A percentile compares a stretch with the other conserved stretches of the same genome.
Conservation (phyloP, 1,284 basidiomycete species). For the Apiotrichum mycotoxinovorans region DNA sequence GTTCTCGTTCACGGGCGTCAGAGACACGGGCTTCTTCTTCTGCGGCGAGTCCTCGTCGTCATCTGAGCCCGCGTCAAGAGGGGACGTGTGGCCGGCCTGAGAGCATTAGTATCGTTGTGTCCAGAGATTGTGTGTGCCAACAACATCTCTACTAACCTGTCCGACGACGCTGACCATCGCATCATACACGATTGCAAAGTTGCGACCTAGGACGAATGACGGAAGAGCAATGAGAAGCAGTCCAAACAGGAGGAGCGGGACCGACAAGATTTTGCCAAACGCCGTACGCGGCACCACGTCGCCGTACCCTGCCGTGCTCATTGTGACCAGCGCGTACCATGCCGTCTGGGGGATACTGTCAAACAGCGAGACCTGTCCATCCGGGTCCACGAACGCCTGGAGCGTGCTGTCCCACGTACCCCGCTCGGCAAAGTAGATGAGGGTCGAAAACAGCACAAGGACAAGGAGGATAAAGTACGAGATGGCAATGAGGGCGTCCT, state of each 20-base stretch:
- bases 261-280: constrained; percentile 72
- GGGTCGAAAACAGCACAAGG: constrained; percentile 76
- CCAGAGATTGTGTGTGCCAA: too few species aligned
- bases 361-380: constrained; percentile 60
- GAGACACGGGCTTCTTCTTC: neutral
- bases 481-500: constrained; percentile 78
- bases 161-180: constrained; percentile 53
- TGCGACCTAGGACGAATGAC: constrained; percentile 79
- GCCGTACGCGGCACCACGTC: constrained; percentile 80
- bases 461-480: constrained; percentile 85
- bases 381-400: constrained; percentile 72
- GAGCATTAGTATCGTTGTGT: constrained; percentile 1
- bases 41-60: neutral
- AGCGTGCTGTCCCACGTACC: constrained; percentile 78
- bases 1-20: constrained; percentile 3
- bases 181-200: constrained; percentile 84
- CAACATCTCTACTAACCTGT: neutral
- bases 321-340: constrained; percentile 61
- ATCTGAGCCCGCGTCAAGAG: constrained; percentile 5
- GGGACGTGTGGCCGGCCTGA: constrained; percentile 1
- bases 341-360: constrained; percentile 74
- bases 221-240: constrained; percentile 80
- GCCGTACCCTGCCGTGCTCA: constrained; percentile 57
- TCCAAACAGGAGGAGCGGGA: constrained; percentile 79
- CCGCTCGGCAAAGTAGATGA: constrained; percentile 81